Evolutionary conservation across 306 rosid genomes (phyloP).

Genomic region (Ochetophila trinervis): DNA sequence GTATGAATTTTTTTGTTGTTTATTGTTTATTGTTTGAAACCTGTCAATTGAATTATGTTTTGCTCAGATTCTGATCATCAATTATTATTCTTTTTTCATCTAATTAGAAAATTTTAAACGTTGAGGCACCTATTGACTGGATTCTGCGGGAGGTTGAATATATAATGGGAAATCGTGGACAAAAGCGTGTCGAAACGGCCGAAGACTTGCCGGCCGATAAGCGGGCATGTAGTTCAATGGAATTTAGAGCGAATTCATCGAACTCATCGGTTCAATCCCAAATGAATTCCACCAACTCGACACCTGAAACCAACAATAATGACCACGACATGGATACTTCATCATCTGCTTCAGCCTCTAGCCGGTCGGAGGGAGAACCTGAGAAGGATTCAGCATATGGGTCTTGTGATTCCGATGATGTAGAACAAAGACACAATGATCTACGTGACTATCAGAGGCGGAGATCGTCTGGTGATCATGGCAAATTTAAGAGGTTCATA

Average conservation of each 20-base stretch:
- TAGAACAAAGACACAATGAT: constrained; percentile 59
- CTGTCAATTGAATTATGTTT: constrained; percentile 1
- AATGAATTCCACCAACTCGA: constrained; percentile 39
- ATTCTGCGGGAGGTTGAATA: constrained; percentile 24
- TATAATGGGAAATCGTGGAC: constrained; percentile 88
- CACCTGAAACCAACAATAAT: constrained; percentile 47
- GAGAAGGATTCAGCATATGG: constrained; percentile 87
- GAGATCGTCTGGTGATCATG: constrained; percentile 74
- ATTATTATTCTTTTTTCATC: constrained; percentile 15
- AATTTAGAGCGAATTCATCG: constrained; percentile 83
- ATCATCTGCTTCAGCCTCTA: constrained; percentile 80
- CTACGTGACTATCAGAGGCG: constrained; percentile 67
- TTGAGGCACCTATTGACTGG: constrained; percentile 28
- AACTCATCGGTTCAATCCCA: constrained; percentile 61
- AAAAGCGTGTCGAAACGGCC: constrained; percentile 72
- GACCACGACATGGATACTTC: constrained; percentile 93
- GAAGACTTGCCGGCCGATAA: constrained; percentile 93
- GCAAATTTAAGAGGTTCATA: constrained; percentile 66
- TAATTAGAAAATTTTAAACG: constrained; percentile 30
- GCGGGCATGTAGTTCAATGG: constrained; percentile 80
- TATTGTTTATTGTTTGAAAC: background rate
- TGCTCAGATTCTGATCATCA: constrained; percentile 27
- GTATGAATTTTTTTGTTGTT: background rate
- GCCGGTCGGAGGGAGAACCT: constrained; percentile 76
- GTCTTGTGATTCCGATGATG: constrained; percentile 93